These are phyloP conservation scores for Orychophragmus violaceus DNA, from an alignment of 345 rosid species.

Conservation along the genomic window DNA sequence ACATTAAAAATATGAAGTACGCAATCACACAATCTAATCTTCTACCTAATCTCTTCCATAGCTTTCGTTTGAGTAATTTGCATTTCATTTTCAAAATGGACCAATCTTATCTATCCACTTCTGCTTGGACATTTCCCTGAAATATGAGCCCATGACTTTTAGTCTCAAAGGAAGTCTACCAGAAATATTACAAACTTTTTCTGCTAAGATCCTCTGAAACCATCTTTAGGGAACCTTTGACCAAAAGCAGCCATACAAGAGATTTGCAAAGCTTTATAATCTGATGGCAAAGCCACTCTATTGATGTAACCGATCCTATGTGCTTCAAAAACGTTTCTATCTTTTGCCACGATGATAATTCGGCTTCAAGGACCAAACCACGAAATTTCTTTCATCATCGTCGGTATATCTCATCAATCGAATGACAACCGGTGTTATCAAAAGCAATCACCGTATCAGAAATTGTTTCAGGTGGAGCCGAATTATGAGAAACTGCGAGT, in stretches of 20 bases:
- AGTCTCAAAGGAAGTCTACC: not conserved
- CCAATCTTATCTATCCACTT: slow-evolving; percentile 3
- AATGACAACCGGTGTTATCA: too few species aligned
- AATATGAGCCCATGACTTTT: not conserved
- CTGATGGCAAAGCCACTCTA: slow-evolving; percentile 2
- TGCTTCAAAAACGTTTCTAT: not conserved
- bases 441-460: too few species aligned
- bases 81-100: not conserved
- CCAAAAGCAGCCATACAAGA: slow-evolving; percentile 5
- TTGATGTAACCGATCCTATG: not conserved
- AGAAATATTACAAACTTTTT: not conserved
- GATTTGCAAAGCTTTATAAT: not conserved
- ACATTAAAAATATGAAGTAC: too few species aligned
- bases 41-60: not conserved
- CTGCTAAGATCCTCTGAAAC: not conserved
- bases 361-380: not conserved
- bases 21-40: not conserved
- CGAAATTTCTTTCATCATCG: not conserved
- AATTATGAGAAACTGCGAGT: too few species aligned
- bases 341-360: not conserved
- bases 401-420: too few species aligned
- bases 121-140: not conserved
- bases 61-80: not conserved
- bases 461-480: too few species aligned
- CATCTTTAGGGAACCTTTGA: not conserved